A percentile compares a stretch with the other conserved stretches of the same genome.
Evolutionary conservation across 176 grass and related monocot species (phyloP).

Genomic region (Thalia dealbata): DNA sequence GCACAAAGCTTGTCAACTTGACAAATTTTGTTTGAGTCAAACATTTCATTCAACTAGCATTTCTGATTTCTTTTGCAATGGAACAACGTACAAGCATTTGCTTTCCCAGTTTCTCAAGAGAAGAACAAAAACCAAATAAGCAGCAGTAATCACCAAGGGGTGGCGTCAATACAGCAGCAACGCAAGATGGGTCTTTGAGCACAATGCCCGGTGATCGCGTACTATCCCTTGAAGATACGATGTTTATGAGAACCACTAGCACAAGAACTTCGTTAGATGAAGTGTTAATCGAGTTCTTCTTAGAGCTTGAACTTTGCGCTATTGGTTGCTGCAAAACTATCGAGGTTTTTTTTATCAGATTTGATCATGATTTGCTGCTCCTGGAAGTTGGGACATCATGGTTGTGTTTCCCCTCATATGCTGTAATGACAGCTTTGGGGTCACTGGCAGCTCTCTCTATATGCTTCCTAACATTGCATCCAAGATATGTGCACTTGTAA

Average conservation of each 20-base stretch:
- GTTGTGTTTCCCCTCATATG: slow-evolving; percentile 85
- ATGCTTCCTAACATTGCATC: slow-evolving; percentile 84
- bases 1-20: too few relatives aligned
- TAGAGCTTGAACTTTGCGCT: slow-evolving; percentile 42
- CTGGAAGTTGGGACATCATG: slow-evolving; percentile 61
- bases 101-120: background rate
- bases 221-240: too few relatives aligned
- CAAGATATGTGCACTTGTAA: slow-evolving; percentile 79
- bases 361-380: too few relatives aligned
- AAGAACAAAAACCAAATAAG: background rate
- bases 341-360: too few relatives aligned
- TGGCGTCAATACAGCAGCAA: background rate
- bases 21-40: too few relatives aligned
- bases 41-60: too few relatives aligned
- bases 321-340: slow-evolving; percentile 17
- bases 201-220: background rate
- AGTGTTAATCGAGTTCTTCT: slow-evolving; percentile 57
- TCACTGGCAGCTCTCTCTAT: slow-evolving; percentile 64
- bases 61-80: too few relatives aligned
- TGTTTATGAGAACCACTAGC: too few relatives aligned
- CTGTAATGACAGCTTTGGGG: slow-evolving; percentile 62
- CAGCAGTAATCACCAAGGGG: background rate
- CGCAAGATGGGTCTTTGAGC: background rate
- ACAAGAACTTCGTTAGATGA: background rate
- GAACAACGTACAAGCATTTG: too few relatives aligned